Evolutionary conservation across 129 eudicot genomes (phyloP), one percentile per base, ranked within the genome.

Genomic region (Flaveria trinervia): DNA sequence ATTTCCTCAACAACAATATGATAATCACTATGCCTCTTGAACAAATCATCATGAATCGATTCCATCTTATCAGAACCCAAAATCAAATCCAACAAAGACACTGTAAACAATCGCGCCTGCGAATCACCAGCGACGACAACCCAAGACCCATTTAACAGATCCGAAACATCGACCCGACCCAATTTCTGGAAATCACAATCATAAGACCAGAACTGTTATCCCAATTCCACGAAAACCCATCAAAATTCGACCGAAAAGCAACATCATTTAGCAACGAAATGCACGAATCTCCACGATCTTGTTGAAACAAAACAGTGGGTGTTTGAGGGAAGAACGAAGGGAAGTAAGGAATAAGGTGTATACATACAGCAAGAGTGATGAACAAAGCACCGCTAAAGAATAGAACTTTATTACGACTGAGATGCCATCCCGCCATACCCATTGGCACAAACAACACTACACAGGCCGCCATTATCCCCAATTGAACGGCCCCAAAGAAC

Each of bases 341-440:
- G 73, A 94, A 89, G 66, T 91, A 94, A 62, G 98, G 98, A 48
- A 87, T 85, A 30, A 94, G 80, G 54, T 94, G 98, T 72, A 94
- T 96, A 73, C 92, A 89, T 64, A 91, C 93, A 57, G 97, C 97
- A 17, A 94, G 96, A 65, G 97, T 77, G 48, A 94, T 89, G 87
- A 94, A 94, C 2, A 94, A 83, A 36, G 96, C 96, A 60, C 98
- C 92, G 55, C 97, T 91, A 67, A 91, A 94, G 83, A 94, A 94
- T 54, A 94, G 90, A 83, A 94, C 84, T 77, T 91, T 94, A 81
- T 94, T 91, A 56, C 98, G 97, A 65, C 98, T 94, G 61, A 94
- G 88, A 77, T 91, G 97, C 93, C 92, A 94, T 9, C 98, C 98
- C 9, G 98, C 98, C 97, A 94, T 85, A 30, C 87, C 97, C 97